Conservation (phyloP, 352 stramenopile genomes). For the Ophiocytium majus region DNA sequence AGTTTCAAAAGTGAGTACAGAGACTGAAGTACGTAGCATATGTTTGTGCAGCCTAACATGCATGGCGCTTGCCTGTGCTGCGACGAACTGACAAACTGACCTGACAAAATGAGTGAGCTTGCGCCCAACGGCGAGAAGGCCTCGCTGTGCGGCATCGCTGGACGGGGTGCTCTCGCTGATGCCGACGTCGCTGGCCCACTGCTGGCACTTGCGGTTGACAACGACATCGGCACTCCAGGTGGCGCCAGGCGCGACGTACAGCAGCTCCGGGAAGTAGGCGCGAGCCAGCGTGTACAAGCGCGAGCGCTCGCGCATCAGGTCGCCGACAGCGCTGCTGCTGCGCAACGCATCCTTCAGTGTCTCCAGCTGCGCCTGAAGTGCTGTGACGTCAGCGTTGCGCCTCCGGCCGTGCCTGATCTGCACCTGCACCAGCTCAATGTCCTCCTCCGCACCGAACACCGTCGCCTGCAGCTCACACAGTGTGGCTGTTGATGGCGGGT, state of each 20-base stretch:
- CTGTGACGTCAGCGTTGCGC: not conserved
- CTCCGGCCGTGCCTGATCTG: not conserved
- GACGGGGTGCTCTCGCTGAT: not conserved
- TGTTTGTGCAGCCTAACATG: not conserved
- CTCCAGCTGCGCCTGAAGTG: not conserved
- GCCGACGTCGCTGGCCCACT: not conserved
- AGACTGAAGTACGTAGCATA: not conserved
- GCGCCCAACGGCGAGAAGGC: not conserved
- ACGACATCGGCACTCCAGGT: not conserved
- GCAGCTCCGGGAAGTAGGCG: not conserved
- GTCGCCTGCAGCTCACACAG: not conserved
- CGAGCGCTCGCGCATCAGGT: not conserved
- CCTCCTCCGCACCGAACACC: not conserved
- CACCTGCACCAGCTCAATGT: not conserved
- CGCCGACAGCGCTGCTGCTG: not conserved
- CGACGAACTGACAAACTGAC: not conserved
- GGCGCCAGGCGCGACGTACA: not conserved
- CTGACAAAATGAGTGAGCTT: not conserved
- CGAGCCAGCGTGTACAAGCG: slow-evolving; percentile 1
- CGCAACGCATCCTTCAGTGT: not conserved
- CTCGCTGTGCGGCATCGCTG: not conserved
- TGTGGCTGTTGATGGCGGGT: not conserved
- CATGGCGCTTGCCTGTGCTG: not conserved
- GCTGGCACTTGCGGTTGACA: not conserved
- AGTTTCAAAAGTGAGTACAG: not conserved